These are phyloP conservation scores for Suhomyces emberorum DNA, from an alignment of 805 yeast species.

Conservation along the genomic window DNA sequence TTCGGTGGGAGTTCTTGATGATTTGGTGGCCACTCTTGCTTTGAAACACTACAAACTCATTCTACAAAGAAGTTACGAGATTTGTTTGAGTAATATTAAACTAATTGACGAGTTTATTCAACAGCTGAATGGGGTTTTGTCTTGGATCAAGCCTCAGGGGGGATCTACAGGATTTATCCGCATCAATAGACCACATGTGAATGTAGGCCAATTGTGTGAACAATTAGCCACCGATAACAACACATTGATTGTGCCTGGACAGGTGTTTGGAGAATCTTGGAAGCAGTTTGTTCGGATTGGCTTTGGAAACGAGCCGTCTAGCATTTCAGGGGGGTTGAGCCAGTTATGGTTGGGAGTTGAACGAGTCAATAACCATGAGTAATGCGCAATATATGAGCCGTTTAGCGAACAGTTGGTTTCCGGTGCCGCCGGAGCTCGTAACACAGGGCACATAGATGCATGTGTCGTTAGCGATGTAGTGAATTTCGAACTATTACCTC, in stretches of 20 bases:
- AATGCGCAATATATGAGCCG: too few species aligned
- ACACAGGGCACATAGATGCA: too few species aligned
- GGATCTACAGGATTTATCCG: conserved; percentile 47
- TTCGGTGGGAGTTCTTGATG: conserved; percentile 47
- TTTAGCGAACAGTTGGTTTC: too few species aligned
- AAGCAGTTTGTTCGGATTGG: conserved; percentile 48
- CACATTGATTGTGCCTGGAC: conserved; percentile 49
- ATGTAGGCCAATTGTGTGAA: conserved; percentile 23
- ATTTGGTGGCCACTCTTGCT: conserved; percentile 42
- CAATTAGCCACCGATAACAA: conserved; percentile 33
- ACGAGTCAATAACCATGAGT: not conserved
- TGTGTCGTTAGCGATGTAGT: too few species aligned
- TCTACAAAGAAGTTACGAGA: conserved; percentile 35
- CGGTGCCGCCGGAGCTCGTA: too few species aligned
- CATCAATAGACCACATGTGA: conserved; percentile 23
- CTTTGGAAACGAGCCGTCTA: conserved; percentile 45
- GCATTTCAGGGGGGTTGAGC: conserved; percentile 20
- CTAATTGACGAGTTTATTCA: conserved; percentile 32
- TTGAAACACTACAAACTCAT: conserved; percentile 32
- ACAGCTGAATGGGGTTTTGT: conserved; percentile 26
- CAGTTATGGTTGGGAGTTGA: not conserved
- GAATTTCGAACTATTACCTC: too few species aligned
- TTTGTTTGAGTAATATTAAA: conserved; percentile 38
- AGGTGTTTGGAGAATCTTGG: conserved; percentile 30
- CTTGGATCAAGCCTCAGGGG: conserved; percentile 44